Evolutionary conservation across 805 yeast genomes (phyloP).

Genomic region (Wickerhamomyces bisporus): DNA sequence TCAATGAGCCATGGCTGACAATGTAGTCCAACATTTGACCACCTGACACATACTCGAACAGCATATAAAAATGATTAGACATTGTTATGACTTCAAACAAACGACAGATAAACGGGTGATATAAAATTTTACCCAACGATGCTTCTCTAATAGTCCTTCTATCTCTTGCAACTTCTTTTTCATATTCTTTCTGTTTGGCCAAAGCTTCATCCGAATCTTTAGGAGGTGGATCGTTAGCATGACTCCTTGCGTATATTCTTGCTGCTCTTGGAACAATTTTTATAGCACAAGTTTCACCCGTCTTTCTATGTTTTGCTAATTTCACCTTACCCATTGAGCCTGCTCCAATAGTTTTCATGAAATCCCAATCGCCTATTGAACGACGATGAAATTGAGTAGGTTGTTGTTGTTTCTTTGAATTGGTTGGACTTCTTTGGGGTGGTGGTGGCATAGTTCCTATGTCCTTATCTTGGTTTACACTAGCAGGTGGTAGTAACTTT

Average conservation of each 20-base stretch:
- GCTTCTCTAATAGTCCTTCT: slow-evolving; percentile 92
- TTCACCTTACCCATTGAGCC: slow-evolving; percentile 99
- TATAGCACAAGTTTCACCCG: slow-evolving; percentile 83
- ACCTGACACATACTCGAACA: slow-evolving; percentile 94
- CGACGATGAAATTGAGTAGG: slow-evolving; percentile 61
- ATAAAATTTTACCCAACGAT: slow-evolving; percentile 81
- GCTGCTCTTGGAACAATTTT: slow-evolving; percentile 92
- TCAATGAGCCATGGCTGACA: slow-evolving; percentile 90
- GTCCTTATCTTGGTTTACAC: slow-evolving; percentile 10
- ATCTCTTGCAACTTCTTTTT: slow-evolving; percentile 85
- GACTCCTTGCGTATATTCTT: slow-evolving; percentile 66
- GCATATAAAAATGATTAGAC: slow-evolving; percentile 96
- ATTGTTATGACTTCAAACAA: slow-evolving; percentile 91
- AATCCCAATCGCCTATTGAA: slow-evolving; percentile 95
- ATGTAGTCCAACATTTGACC: slow-evolving; percentile 97
- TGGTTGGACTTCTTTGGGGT: slow-evolving; percentile 10
- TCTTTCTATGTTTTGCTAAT: slow-evolving; percentile 77
- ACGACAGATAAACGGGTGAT: slow-evolving; percentile 90
- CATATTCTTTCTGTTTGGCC: slow-evolving; percentile 63
- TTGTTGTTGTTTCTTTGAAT: slow-evolving; percentile 18
- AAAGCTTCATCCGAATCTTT: slow-evolving; percentile 49
- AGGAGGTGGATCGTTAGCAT: slow-evolving; percentile 64
- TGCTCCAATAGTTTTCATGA: slow-evolving; percentile 91
- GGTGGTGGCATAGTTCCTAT: slow-evolving; percentile 3
- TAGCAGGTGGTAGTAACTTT: slow-evolving; percentile 16